These are phyloP conservation scores for Fusarium devonianum DNA, from an alignment of 2,329 filamentous ascomycete species.

Conservation along the genomic window DNA sequence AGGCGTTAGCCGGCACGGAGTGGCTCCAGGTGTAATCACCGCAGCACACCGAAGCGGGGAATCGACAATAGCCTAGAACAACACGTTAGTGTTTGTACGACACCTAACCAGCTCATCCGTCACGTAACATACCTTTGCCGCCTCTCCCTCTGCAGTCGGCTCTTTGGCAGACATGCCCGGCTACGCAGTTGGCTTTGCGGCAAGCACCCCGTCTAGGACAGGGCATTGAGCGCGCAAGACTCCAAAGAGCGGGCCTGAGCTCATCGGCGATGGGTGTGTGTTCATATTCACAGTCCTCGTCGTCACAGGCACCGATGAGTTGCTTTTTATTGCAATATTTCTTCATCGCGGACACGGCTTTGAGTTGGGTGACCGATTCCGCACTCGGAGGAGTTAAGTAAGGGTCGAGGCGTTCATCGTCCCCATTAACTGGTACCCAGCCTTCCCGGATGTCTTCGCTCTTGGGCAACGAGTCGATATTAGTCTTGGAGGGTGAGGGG, in stretches of 20 bases:
- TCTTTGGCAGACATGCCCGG: conserved; percentile 35
- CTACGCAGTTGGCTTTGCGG: conserved; percentile 23
- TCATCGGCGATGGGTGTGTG: conserved; percentile 28
- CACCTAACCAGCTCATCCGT: no score
- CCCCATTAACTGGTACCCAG: conserved; percentile 22
- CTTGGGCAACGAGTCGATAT: conserved; percentile 22
- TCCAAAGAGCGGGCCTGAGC: conserved; percentile 23
- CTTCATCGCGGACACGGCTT: conserved; percentile 14
- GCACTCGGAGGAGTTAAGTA: conserved; percentile 15
- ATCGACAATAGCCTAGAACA: conserved; percentile 35
- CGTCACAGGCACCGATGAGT: conserved; percentile 22
- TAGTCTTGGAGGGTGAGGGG: conserved; percentile 1
- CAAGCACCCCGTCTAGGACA: conserved; percentile 27
- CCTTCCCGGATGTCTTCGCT: conserved; percentile 25
- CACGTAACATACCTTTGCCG: conserved; percentile 20
- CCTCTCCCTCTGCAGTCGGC: conserved; percentile 33
- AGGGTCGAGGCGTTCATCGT: conserved; percentile 29
- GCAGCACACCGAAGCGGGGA: conserved; percentile 22
- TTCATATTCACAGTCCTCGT: conserved; percentile 30
- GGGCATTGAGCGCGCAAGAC: conserved; percentile 28
- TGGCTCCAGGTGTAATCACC: no score
- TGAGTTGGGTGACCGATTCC: conserved; percentile 21
- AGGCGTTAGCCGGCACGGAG: no score
- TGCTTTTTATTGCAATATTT: conserved; percentile 35
- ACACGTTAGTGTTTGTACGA: no score